These are phyloP conservation scores for Tetrapisispora arboricola DNA, from an alignment of 805 yeast species.

Conservation along the genomic window DNA sequence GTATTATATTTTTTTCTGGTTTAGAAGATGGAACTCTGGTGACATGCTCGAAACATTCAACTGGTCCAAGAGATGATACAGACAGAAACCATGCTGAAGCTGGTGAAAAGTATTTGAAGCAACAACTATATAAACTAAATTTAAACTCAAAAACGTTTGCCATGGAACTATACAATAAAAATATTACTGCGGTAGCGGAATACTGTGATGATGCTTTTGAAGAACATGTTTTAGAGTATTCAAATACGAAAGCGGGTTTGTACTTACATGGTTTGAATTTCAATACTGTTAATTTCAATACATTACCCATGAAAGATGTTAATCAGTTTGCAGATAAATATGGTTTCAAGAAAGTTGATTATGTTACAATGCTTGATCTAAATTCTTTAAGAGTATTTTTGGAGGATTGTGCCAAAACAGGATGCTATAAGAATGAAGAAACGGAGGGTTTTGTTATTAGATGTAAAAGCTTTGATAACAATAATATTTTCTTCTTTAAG, in stretches of 20 bases:
- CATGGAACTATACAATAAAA: slow-evolving; percentile 35
- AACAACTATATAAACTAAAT: slow-evolving; percentile 39
- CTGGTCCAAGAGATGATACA: slow-evolving; percentile 52
- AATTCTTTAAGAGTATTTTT: slow-evolving; percentile 40
- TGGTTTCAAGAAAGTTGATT: slow-evolving; percentile 61
- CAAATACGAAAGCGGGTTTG: slow-evolving; percentile 58
- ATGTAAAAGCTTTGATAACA: slow-evolving; percentile 31
- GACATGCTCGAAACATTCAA: slow-evolving; percentile 86
- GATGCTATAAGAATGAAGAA: slow-evolving; percentile 60
- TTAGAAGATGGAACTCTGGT: slow-evolving; percentile 63
- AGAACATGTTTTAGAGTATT: slow-evolving; percentile 80
- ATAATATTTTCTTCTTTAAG: slow-evolving; percentile 67
- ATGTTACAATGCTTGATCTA: slow-evolving; percentile 31
- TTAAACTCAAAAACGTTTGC: slow-evolving; percentile 46
- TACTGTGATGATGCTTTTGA: slow-evolving; percentile 87
- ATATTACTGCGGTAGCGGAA: slow-evolving; percentile 83
- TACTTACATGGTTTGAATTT: slow-evolving; percentile 82
- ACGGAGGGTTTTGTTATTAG: slow-evolving; percentile 92
- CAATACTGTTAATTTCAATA: slow-evolving; percentile 53
- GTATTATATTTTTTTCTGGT: slow-evolving; percentile 77
- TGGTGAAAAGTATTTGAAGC: slow-evolving; percentile 50
- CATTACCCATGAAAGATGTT: slow-evolving; percentile 55
- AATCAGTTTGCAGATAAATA: slow-evolving; percentile 47
- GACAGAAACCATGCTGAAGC: slow-evolving; percentile 62
- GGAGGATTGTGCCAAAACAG: slow-evolving; percentile 48